Evolutionary conservation across 805 yeast genomes (phyloP).

Genomic region (Saccharomycopsis oosterbeekiorum): DNA sequence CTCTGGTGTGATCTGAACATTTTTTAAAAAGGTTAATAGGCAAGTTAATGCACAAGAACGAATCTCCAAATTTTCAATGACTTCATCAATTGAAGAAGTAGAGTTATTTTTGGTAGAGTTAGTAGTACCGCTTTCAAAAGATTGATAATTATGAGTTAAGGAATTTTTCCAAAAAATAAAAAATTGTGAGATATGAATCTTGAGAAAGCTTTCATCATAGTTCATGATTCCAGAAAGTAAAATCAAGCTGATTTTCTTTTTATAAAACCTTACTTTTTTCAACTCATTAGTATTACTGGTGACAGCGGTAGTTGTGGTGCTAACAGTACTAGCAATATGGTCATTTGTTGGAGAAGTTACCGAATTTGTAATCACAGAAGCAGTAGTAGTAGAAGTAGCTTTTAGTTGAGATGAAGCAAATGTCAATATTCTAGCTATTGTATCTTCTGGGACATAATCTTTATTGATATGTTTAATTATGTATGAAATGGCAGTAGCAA

Average conservation of each 20-base stretch:
- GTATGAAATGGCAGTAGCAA: constrained; percentile 30
- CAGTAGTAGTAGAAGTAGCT: constrained; percentile 25
- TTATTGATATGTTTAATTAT: constrained; percentile 27
- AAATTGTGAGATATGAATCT: constrained; percentile 48
- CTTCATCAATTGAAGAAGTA: constrained; percentile 24
- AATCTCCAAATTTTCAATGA: constrained; percentile 37
- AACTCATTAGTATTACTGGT: constrained; percentile 20
- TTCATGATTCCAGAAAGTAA: constrained; percentile 54
- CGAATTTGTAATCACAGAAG: constrained; percentile 7
- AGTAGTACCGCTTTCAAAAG: constrained; percentile 19
- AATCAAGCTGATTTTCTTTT: constrained; percentile 48
- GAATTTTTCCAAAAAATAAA: constrained; percentile 55
- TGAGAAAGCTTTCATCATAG: constrained; percentile 44
- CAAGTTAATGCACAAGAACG: constrained; percentile 52
- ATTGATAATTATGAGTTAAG: constrained; percentile 39
- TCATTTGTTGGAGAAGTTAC: constrained; percentile 5
- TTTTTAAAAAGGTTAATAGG: constrained; percentile 40
- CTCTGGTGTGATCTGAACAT: constrained; percentile 31
- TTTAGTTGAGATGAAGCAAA: constrained; percentile 37
- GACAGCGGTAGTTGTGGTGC: constrained; percentile 16
- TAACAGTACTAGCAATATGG: neutral
- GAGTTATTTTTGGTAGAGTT: constrained; percentile 26
- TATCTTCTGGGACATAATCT: constrained; percentile 36
- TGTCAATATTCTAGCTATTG: constrained; percentile 35
- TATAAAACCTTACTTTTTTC: constrained; percentile 22